phyloP scores from a whole-genome alignment of 2,329 filamentous ascomycete genomes.

The Ceratocystis cubensis region DNA sequence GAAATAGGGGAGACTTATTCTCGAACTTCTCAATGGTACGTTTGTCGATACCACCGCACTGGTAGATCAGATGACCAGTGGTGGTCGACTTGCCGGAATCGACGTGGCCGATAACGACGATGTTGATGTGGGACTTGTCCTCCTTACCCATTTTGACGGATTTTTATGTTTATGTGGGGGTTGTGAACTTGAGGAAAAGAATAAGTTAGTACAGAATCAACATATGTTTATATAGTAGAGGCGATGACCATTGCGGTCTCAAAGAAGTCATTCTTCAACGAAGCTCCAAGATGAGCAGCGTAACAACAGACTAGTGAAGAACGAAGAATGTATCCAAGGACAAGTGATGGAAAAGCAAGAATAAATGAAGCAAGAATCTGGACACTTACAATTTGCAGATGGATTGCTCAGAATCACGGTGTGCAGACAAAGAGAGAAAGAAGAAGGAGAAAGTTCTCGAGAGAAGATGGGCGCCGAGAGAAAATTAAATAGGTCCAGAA shows the following conservation, averaged over 20 bases:
- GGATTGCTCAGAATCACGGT: constrained; percentile 22
- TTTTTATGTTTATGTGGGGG: constrained; percentile 18
- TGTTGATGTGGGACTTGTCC: constrained; percentile 91
- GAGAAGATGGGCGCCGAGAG: constrained; percentile 13
- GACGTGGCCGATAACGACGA: constrained; percentile 99
- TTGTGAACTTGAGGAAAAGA: constrained; percentile 13
- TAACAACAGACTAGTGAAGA: background rate
- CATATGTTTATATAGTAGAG: background rate
- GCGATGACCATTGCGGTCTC: background rate
- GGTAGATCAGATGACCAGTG: constrained; percentile 95
- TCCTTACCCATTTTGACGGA: constrained; percentile 56
- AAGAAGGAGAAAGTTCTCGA: constrained; percentile 20
- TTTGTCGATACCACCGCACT: constrained; percentile 99
- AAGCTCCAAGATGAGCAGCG: too few relatives aligned
- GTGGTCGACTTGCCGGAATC: constrained; percentile 99
- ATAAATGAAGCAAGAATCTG: background rate
- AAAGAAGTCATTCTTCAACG: too few relatives aligned
- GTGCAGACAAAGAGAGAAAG: constrained; percentile 22
- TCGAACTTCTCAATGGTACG: constrained; percentile 99
- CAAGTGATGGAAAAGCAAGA: background rate
- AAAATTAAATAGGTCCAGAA: constrained; percentile 20
- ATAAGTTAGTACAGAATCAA: background rate
- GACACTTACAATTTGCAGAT: constrained; percentile 21
- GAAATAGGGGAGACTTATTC: constrained; percentile 51
- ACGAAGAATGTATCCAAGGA: background rate